Percentiles rank a stretch among this genome's conserved stretches.
Conservation (phyloP, 768 basidiomycete genomes). For the Boletus subparvulus region DNA sequence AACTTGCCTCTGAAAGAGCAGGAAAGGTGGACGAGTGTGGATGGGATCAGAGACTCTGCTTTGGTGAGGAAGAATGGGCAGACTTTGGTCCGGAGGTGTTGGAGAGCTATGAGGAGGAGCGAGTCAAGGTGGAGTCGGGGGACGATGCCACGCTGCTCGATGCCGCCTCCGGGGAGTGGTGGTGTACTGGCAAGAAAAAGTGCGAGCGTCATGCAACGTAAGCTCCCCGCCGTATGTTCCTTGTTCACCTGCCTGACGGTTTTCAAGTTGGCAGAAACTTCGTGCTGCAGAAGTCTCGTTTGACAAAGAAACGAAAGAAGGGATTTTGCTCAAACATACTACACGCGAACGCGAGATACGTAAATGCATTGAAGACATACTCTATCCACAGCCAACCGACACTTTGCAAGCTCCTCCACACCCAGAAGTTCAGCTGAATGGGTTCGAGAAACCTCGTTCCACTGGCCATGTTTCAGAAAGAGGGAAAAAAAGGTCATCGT, state of each 20-base stretch:
- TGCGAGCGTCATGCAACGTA: slow-evolving; percentile 82
- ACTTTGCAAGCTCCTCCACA: slow-evolving; percentile 34
- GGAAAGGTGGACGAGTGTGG: slow-evolving; percentile 73
- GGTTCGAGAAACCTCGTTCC: slow-evolving; percentile 37
- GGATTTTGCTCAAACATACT: slow-evolving; percentile 62
- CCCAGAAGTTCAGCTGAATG: slow-evolving; percentile 45
- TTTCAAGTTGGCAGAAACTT: slow-evolving; percentile 72
- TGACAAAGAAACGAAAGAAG: slow-evolving; percentile 76
- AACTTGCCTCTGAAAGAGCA: slow-evolving; percentile 66
- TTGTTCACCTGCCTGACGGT: slow-evolving; percentile 3
- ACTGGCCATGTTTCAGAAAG: slow-evolving; percentile 51
- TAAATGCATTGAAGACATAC: slow-evolving; percentile 71
- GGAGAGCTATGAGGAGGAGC: slow-evolving; percentile 64
- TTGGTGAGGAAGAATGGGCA: slow-evolving; percentile 77
- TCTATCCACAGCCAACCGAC: slow-evolving; percentile 47
- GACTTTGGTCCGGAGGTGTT: slow-evolving; percentile 66
- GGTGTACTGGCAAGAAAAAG: slow-evolving; percentile 73
- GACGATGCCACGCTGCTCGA: slow-evolving; percentile 43
- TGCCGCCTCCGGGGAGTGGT: slow-evolving; percentile 54
- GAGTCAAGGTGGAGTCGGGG: slow-evolving; percentile 31
- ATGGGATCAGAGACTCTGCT: slow-evolving; percentile 84
- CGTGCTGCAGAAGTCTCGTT: slow-evolving; percentile 69
- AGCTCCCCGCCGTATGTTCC: slow-evolving; percentile 15
- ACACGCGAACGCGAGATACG: slow-evolving; percentile 77
- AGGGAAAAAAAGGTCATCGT: slow-evolving; percentile 55